phyloP scores from a whole-genome alignment of 768 basidiomycete species.

The Xanthoconium stramineum region DNA sequence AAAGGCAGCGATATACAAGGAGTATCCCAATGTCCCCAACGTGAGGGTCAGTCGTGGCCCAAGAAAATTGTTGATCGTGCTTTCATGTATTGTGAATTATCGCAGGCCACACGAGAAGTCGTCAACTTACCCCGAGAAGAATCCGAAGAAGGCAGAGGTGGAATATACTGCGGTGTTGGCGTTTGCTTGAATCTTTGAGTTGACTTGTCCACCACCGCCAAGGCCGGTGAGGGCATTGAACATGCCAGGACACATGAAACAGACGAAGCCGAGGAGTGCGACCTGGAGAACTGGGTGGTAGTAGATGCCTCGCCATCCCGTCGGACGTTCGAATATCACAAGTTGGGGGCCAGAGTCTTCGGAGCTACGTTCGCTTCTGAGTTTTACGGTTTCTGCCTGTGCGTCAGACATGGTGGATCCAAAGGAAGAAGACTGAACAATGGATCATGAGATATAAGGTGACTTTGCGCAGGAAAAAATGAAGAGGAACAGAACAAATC shows the following conservation, averaged over 20 bases:
- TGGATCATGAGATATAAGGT: too few species aligned
- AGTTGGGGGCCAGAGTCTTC: not conserved
- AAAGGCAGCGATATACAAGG: too few species aligned
- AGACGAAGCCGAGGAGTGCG: conserved; percentile 57
- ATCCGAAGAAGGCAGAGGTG: conserved; percentile 55
- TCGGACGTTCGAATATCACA: conserved; percentile 43
- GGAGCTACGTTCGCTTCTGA: not conserved
- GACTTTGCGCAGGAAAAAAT: too few species aligned
- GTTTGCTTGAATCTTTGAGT: not conserved
- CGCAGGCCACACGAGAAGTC: too few species aligned
- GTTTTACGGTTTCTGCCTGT: not conserved
- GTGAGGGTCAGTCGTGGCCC: not conserved
- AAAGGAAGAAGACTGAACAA: conserved; percentile 36
- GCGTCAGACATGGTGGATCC: too few species aligned
- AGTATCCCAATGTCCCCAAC: too few species aligned
- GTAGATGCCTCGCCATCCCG: conserved; percentile 52
- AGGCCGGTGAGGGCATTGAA: conserved; percentile 44
- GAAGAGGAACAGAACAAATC: too few species aligned
- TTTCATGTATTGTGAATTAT: too few species aligned
- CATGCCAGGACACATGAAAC: conserved; percentile 59
- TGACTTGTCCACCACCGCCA: conserved; percentile 28
- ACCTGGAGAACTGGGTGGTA: conserved; percentile 24
- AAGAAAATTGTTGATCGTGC: not conserved
- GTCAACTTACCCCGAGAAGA: conserved; percentile 58
- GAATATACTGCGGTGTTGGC: conserved; percentile 48